phyloP scores from a whole-genome alignment of 805 yeast species.

The Lipomyces lipofer region DNA sequence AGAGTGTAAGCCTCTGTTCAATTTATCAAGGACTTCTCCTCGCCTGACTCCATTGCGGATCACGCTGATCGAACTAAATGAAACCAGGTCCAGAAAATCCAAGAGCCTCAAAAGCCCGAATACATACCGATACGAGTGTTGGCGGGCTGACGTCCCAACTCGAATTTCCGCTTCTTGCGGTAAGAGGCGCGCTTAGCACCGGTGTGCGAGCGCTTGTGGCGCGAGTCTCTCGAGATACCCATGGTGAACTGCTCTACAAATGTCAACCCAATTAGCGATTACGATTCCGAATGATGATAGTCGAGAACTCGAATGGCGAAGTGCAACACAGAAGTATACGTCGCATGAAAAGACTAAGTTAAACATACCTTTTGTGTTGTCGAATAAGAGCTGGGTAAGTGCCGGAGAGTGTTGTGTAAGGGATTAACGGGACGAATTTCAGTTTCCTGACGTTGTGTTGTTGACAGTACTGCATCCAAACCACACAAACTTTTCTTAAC shows the following conservation, averaged over 20 bases:
- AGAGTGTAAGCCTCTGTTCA: not conserved
- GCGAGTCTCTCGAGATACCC: constrained; percentile 99
- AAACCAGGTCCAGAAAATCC: too few relatives aligned
- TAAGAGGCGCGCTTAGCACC: constrained; percentile 99
- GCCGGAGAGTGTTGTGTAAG: constrained; percentile 1
- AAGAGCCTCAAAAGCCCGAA: too few relatives aligned
- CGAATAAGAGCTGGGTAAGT: constrained; percentile 19
- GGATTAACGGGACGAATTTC: not conserved
- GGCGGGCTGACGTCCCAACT: constrained; percentile 99
- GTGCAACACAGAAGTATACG: not conserved
- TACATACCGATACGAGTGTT: constrained; percentile 86
- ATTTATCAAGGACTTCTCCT: not conserved
- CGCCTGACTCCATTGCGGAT: too few relatives aligned
- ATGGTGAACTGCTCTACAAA: constrained; percentile 43
- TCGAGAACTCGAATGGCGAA: not conserved
- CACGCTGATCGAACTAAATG: too few relatives aligned
- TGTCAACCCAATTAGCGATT: not conserved
- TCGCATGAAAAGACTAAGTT: not conserved
- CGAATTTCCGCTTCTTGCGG: constrained; percentile 99
- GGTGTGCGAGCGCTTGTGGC: constrained; percentile 99
- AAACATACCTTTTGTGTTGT: constrained; percentile 20
- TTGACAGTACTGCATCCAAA: too few relatives aligned
- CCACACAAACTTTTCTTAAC: too few relatives aligned
- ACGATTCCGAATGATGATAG: not conserved
- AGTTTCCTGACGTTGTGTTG: not conserved